Conservation (phyloP, 148 eudicot species). For the Rhododendron molle region DNA sequence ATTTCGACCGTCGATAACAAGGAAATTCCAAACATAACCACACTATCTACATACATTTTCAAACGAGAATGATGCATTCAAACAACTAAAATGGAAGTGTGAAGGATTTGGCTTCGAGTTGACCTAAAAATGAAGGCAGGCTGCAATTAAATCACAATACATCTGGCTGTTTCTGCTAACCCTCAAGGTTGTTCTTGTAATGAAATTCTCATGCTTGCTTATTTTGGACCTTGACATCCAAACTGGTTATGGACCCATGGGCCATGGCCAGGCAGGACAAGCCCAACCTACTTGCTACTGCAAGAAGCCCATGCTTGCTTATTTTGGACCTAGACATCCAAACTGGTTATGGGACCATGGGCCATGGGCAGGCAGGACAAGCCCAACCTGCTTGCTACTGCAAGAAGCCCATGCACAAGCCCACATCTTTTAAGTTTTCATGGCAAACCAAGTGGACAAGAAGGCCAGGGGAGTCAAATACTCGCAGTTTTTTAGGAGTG, state of each 20-base stretch:
- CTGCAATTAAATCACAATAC: neutral
- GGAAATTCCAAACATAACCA: neutral
- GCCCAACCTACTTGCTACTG: neutral
- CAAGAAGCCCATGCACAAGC: neutral
- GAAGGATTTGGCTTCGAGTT: neutral
- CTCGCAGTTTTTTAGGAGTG: neutral
- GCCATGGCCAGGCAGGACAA: neutral
- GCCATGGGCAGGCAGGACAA: neutral
- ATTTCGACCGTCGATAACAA: neutral
- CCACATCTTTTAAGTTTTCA: neutral
- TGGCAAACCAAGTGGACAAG: neutral
- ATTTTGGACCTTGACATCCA: neutral
- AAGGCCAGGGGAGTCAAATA: neutral
- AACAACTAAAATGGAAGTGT: neutral
- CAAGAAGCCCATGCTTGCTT: neutral
- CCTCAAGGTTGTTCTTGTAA: neutral
- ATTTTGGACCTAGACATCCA: neutral
- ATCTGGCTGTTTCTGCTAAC: neutral
- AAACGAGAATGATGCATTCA: neutral
- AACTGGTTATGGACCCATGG: neutral
- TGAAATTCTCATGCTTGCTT: neutral
- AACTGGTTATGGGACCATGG: neutral
- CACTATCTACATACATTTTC: neutral
- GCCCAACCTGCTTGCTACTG: neutral
- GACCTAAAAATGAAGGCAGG: neutral